phyloP scores from a whole-genome alignment of 2,329 filamentous ascomycete species.

The Pyrenochaeta sp. region DNA sequence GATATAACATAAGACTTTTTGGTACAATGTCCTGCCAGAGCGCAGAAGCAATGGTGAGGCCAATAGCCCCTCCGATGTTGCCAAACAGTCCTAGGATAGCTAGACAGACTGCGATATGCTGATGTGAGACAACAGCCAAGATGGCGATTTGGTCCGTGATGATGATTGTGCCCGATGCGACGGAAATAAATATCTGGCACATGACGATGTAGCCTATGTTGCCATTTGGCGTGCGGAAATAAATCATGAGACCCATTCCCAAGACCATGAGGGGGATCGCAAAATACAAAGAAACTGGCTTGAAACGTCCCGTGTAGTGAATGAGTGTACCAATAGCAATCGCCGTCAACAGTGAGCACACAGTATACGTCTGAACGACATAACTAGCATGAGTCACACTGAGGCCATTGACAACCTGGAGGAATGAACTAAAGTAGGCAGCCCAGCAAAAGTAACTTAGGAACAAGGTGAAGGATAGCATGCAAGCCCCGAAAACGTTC shows the following conservation, averaged over 20 bases:
- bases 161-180: slow-evolving; percentile 33
- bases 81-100: slow-evolving; percentile 65
- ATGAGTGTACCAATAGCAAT: no score
- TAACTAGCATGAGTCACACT: slow-evolving; percentile 42
- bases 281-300: slow-evolving; percentile 30
- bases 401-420: slow-evolving; percentile 48
- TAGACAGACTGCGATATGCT: slow-evolving; percentile 31
- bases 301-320: slow-evolving; percentile 30
- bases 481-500: slow-evolving; percentile 60
- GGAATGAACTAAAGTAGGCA: slow-evolving; percentile 50
- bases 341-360: slow-evolving; percentile 29
- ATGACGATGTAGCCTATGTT: slow-evolving; percentile 45
- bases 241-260: slow-evolving; percentile 41
- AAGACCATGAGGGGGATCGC: slow-evolving; percentile 36
- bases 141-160: slow-evolving; percentile 36
- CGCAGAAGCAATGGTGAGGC: slow-evolving; percentile 63
- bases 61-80: slow-evolving; percentile 58
- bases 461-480: slow-evolving; percentile 52
- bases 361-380: slow-evolving; percentile 45
- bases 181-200: slow-evolving; percentile 44
- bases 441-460: slow-evolving; percentile 45
- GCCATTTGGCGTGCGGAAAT: slow-evolving; percentile 38
- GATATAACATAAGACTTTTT: slow-evolving; percentile 51
- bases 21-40: slow-evolving; percentile 69
- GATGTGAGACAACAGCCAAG: slow-evolving; percentile 30